These are phyloP conservation scores for Friedmanniomyces endolithicus DNA, from an alignment of 495 filamentous ascomycete species.

Conservation along the genomic window DNA sequence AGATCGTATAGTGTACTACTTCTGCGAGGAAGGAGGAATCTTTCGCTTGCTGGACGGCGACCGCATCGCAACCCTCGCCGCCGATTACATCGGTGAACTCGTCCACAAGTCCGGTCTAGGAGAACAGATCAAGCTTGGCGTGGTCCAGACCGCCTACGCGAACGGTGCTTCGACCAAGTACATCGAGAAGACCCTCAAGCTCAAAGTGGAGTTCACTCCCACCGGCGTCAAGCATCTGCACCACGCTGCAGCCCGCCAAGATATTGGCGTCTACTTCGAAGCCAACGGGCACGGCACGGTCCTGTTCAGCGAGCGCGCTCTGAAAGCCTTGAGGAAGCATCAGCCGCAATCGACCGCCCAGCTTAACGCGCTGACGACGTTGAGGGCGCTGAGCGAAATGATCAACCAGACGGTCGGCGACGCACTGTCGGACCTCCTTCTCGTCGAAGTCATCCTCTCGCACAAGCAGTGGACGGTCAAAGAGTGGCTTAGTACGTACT, in stretches of 20 bases:
- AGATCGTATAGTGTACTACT: slow-evolving; percentile 92
- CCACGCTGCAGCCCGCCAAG: slow-evolving; percentile 80
- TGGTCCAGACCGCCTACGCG: slow-evolving; percentile 95
- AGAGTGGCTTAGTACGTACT: slow-evolving; percentile 89
- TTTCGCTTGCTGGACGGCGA: slow-evolving; percentile 93
- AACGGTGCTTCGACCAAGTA: slow-evolving; percentile 93
- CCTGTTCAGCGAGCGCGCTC: slow-evolving; percentile 74
- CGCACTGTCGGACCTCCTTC: slow-evolving; percentile 87
- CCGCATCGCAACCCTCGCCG: slow-evolving; percentile 87
- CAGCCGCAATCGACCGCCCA: slow-evolving; percentile 87
- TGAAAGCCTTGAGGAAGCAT: slow-evolving; percentile 60
- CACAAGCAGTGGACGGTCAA: slow-evolving; percentile 84
- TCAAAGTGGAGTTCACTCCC: slow-evolving; percentile 82
- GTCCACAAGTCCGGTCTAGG: slow-evolving; percentile 64
- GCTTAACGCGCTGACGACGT: slow-evolving; percentile 66
- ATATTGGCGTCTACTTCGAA: slow-evolving; percentile 96
- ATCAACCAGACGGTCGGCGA: slow-evolving; percentile 98
- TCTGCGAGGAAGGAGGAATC: slow-evolving; percentile 61
- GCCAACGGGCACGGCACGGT: slow-evolving; percentile 97
- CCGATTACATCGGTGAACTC: slow-evolving; percentile 86
- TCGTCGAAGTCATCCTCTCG: slow-evolving; percentile 89
- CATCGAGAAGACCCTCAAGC: slow-evolving; percentile 71
- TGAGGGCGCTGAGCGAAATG: slow-evolving; percentile 67
- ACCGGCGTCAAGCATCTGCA: slow-evolving; percentile 97
- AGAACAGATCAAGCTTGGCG: slow-evolving; percentile 71